Conservation (phyloP, 129 eudicot genomes). For the Pseudognaphalium luteoalbum region DNA sequence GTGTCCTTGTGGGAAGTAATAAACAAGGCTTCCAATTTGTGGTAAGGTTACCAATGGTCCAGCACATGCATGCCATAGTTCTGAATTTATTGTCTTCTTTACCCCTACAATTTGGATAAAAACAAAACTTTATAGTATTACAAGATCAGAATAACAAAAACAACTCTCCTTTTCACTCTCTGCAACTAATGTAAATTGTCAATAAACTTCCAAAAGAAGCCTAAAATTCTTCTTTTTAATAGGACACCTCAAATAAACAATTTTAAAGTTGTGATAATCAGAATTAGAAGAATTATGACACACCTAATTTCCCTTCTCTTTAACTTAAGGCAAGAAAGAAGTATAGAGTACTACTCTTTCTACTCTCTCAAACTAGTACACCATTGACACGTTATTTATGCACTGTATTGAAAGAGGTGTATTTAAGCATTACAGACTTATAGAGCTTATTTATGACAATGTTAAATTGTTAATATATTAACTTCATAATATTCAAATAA, state of each 20-base stretch:
- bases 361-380: neutral
- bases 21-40: conserved; percentile 79
- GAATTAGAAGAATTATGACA: too few species aligned
- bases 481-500: neutral
- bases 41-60: conserved; percentile 83
- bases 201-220: too few species aligned
- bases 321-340: too few species aligned
- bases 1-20: conserved; percentile 87
- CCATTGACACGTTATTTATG: neutral
- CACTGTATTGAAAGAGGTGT: neutral
- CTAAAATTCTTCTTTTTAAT: too few species aligned
- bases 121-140: conserved; percentile 9
- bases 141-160: neutral
- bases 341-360: too few species aligned
- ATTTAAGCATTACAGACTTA: neutral
- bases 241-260: too few species aligned
- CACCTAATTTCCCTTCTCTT: too few species aligned
- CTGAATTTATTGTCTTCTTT: conserved; percentile 57
- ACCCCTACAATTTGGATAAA: conserved; percentile 47
- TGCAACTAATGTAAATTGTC: conserved; percentile 18
- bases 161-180: conserved; percentile 28
- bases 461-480: too few species aligned
- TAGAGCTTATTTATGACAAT: too few species aligned
- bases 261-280: too few species aligned
- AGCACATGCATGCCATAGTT: conserved; percentile 94